These are phyloP conservation scores for Quercus robur DNA, from an alignment of 306 rosid species.

Conservation along the genomic window DNA sequence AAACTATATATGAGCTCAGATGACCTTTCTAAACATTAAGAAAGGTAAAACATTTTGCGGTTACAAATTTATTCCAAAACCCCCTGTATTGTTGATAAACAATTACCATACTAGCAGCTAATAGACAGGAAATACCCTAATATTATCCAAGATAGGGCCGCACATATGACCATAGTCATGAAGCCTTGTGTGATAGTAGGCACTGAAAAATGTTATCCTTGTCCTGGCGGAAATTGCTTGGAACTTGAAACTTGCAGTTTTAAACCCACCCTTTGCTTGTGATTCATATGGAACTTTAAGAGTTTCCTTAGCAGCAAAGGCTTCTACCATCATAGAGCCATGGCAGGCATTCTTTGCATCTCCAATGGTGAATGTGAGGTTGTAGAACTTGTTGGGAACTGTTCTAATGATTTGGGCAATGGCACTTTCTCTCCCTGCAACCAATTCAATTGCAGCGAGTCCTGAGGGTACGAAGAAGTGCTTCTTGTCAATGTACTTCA, in stretches of 20 bases:
- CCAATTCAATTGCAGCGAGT: conserved; percentile 38
- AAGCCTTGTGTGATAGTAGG: conserved; percentile 40
- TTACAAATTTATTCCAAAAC: background rate
- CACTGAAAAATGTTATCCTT: conserved; percentile 45
- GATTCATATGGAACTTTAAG: conserved; percentile 35
- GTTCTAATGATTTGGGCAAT: conserved; percentile 56
- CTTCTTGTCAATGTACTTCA: conserved; percentile 40
- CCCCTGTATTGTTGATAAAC: background rate
- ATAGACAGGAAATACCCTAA: conserved; percentile 33
- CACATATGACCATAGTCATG: conserved; percentile 43
- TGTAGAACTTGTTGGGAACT: conserved; percentile 33
- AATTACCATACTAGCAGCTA: background rate
- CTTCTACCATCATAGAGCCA: conserved; percentile 48
- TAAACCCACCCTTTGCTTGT: conserved; percentile 41
- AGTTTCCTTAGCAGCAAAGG: conserved; percentile 43
- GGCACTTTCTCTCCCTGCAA: conserved; percentile 48
- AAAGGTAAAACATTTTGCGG: background rate
- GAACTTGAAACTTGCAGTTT: conserved; percentile 40
- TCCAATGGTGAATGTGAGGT: conserved; percentile 48
- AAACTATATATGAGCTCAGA: background rate
- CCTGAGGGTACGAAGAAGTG: conserved; percentile 54
- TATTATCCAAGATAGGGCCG: conserved; percentile 54
- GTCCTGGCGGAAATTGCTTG: conserved; percentile 27
- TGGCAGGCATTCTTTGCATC: conserved; percentile 55
- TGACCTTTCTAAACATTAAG: background rate